A percentile compares a stretch with the other conserved stretches of the same genome.
These are phyloP conservation scores for Aspergillus candidus DNA, from an alignment of 2,329 filamentous ascomycete species.

Conservation along the genomic window DNA sequence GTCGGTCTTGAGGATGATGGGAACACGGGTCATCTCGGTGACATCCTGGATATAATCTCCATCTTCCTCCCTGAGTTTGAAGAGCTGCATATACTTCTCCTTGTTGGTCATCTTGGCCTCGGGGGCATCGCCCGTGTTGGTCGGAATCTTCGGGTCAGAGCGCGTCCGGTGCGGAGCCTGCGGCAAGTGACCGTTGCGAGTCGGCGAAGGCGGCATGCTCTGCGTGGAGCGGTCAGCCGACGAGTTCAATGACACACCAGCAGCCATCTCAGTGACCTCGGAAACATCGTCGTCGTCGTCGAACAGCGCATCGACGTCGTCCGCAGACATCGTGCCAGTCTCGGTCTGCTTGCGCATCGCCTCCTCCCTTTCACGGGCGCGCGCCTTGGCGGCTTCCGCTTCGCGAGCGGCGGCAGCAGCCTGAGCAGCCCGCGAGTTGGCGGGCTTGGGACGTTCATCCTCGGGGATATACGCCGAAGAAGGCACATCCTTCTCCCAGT, in stretches of 20 bases:
- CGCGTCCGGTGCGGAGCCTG: constrained; percentile 77
- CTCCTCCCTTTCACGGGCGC: constrained; percentile 81
- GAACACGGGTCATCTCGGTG: constrained; percentile 92
- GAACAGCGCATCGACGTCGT: constrained; percentile 92
- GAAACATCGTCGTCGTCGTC: constrained; percentile 85
- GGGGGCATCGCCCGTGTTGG: constrained; percentile 58
- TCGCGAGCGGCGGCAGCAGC: constrained; percentile 71
- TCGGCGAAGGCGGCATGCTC: constrained; percentile 88
- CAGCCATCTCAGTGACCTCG: constrained; percentile 84
- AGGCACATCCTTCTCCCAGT: constrained; percentile 99
- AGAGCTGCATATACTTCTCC: constrained; percentile 90
- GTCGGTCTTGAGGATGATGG: constrained; percentile 98
- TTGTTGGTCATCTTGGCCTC: constrained; percentile 83
- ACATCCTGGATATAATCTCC: constrained; percentile 98
- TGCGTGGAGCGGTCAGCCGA: constrained; percentile 78
- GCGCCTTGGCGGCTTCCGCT: constrained; percentile 74
- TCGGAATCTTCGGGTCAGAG: constrained; percentile 86
- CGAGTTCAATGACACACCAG: constrained; percentile 74
- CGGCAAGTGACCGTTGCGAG: constrained; percentile 62
- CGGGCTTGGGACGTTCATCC: constrained; percentile 87
- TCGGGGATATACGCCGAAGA: constrained; percentile 95
- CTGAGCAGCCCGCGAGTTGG: constrained; percentile 66
- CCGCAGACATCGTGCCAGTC: constrained; percentile 86
- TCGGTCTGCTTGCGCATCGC: constrained; percentile 88
- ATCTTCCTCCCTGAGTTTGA: constrained; percentile 82